These are phyloP conservation scores for Hypoxylon subgilvum DNA, from an alignment of 495 filamentous ascomycete genomes.

Conservation along the genomic window DNA sequence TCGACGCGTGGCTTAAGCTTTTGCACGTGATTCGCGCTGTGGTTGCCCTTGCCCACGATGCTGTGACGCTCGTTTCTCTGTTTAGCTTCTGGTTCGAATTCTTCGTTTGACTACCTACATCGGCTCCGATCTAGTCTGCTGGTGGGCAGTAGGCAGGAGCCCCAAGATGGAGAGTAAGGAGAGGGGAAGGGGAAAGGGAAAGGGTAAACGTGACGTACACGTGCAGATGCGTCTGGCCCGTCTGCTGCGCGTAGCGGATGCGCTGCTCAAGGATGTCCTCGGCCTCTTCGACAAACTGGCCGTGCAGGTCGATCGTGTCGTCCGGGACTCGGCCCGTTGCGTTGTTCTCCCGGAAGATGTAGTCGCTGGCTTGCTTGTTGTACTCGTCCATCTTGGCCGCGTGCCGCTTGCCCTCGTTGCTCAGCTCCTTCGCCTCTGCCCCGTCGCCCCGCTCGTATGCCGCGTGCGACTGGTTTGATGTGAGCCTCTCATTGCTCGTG, in stretches of 20 bases:
- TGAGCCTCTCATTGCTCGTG: neutral
- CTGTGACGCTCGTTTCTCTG: conserved; percentile 28
- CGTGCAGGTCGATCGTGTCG: conserved; percentile 93
- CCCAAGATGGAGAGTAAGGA: neutral
- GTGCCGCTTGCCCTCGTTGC: conserved; percentile 83
- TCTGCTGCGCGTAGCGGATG: conserved; percentile 72
- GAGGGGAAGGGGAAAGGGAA: neutral
- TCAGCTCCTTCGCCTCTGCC: conserved; percentile 76
- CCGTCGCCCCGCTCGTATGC: conserved; percentile 83
- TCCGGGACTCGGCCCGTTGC: conserved; percentile 67
- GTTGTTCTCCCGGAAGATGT: conserved; percentile 95
- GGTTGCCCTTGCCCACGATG: conserved; percentile 95
- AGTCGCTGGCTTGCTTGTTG: conserved; percentile 88
- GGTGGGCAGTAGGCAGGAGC: no score
- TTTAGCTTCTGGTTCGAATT: neutral
- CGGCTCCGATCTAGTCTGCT: no score
- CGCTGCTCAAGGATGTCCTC: conserved; percentile 84
- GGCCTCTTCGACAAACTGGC: conserved; percentile 91
- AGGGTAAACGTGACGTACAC: conserved; percentile 68
- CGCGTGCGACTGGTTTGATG: conserved; percentile 65
- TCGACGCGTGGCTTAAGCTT: conserved; percentile 94
- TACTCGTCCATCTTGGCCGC: conserved; percentile 77
- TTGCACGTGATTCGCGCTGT: conserved; percentile 76
- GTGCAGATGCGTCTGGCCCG: conserved; percentile 73
- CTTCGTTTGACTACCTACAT: neutral